Conservation (phyloP, 2,329 filamentous ascomycete species). For the Aspergillus transmontanensis region DNA sequence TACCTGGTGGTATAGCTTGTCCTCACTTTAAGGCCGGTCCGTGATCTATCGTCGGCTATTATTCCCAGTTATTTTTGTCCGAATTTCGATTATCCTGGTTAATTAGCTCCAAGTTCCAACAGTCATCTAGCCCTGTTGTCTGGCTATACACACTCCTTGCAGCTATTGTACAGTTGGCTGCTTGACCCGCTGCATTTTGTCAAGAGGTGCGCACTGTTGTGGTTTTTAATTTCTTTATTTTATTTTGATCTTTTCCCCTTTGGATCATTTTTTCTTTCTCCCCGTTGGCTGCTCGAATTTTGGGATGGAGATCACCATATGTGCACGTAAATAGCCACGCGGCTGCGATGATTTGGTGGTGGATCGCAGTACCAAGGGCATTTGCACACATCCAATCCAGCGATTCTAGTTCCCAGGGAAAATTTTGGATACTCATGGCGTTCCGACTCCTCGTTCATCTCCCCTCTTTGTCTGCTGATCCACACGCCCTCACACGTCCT, state of each 20-base stretch:
- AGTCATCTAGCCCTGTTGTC: constrained; percentile 7
- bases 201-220: constrained; percentile 17
- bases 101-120: constrained; percentile 4
- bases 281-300: background rate
- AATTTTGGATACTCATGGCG: background rate
- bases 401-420: background rate
- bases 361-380: background rate
- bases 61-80: constrained; percentile 4
- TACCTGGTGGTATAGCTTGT: background rate
- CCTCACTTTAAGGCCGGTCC: constrained; percentile 5
- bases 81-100: background rate
- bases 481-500: background rate
- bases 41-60: constrained; percentile 6
- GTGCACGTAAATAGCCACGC: background rate
- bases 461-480: constrained; percentile 3
- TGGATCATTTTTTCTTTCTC: background rate
- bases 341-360: background rate
- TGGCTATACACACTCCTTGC: constrained; percentile 22
- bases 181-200: constrained; percentile 21
- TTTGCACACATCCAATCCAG: background rate
- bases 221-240: constrained; percentile 6
- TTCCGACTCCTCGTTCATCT: background rate
- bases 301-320: background rate
- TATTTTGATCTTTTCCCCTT: background rate
- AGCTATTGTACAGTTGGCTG: constrained; percentile 17